Conservation (phyloP, 106 monocot genomes). For the Gastrodia elata region DNA sequence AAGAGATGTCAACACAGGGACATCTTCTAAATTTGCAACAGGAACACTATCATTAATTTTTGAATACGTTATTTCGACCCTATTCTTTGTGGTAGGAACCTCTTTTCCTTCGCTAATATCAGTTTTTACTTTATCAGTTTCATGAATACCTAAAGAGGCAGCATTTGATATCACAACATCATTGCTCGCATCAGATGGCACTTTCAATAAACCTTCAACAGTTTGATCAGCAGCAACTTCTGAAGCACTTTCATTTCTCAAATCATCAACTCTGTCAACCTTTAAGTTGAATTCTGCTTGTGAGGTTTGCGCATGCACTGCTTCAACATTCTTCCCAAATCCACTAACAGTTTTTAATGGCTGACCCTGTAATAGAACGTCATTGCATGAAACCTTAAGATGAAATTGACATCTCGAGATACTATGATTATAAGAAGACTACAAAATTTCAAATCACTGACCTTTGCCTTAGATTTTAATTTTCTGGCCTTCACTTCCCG, state of each 20-base stretch:
- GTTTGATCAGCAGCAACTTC: slow-evolving; percentile 11
- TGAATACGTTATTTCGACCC: slow-evolving; percentile 13
- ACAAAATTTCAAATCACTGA: slow-evolving; percentile 3
- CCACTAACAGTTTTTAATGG: slow-evolving; percentile 19
- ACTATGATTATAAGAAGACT: neutral
- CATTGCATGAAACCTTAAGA: neutral
- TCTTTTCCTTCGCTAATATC: slow-evolving; percentile 17
- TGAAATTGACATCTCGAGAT: neutral
- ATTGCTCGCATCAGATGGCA: slow-evolving; percentile 16
- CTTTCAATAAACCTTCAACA: slow-evolving; percentile 13
- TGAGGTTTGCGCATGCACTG: slow-evolving; percentile 17
- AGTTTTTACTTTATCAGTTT: slow-evolving; percentile 16
- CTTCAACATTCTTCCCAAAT: slow-evolving; percentile 7
- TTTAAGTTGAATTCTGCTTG: slow-evolving; percentile 16
- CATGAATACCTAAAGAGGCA: slow-evolving; percentile 9
- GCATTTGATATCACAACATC: slow-evolving; percentile 7
- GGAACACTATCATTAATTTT: slow-evolving; percentile 10
- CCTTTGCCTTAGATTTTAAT: slow-evolving; percentile 50
- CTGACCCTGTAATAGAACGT: slow-evolving; percentile 28
- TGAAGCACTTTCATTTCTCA: slow-evolving; percentile 10
- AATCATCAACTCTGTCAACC: slow-evolving; percentile 27
- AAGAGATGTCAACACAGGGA: slow-evolving; percentile 17
- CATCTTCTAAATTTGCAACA: slow-evolving; percentile 15
- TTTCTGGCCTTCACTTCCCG: slow-evolving; percentile 39
- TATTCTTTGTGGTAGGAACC: slow-evolving; percentile 26